Conservation (phyloP, 75 land plant genomes). For the Cunninghamia lanceolata region DNA sequence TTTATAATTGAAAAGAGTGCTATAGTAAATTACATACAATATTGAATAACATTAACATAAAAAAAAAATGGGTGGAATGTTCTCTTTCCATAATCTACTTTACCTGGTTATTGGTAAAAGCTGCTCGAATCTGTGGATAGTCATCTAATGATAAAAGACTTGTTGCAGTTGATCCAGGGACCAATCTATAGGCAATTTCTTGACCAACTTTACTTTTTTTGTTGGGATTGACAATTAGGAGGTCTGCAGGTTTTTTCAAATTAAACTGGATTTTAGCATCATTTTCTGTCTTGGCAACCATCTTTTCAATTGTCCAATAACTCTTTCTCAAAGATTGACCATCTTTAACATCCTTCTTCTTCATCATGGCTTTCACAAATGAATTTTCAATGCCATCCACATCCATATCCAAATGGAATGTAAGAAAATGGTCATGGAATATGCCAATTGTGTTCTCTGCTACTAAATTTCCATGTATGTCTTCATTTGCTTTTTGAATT, state of each 20-base stretch:
- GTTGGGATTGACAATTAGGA: no score
- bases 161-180: no score
- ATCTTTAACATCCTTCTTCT: not conserved
- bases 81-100: no score
- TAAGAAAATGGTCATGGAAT: constrained; percentile 55
- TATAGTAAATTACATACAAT: no score
- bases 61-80: no score
- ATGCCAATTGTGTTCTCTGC: constrained; percentile 50
- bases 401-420: constrained; percentile 61
- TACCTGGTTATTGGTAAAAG: constrained; percentile 33
- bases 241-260: no score
- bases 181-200: no score
- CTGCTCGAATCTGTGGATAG: constrained; percentile 50
- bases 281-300: constrained; percentile 39
- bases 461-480: constrained; percentile 24
- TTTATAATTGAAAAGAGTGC: no score
- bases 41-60: no score
- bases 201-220: no score
- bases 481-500: constrained; percentile 12
- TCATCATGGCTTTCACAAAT: constrained; percentile 40
- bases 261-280: no score
- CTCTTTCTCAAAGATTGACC: constrained; percentile 39
- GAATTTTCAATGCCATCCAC: constrained; percentile 62
- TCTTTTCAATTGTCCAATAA: constrained; percentile 34
- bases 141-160: no score